phyloP scores from a whole-genome alignment of 352 stramenopile genomes.

The Phytophthora nicotianae region DNA sequence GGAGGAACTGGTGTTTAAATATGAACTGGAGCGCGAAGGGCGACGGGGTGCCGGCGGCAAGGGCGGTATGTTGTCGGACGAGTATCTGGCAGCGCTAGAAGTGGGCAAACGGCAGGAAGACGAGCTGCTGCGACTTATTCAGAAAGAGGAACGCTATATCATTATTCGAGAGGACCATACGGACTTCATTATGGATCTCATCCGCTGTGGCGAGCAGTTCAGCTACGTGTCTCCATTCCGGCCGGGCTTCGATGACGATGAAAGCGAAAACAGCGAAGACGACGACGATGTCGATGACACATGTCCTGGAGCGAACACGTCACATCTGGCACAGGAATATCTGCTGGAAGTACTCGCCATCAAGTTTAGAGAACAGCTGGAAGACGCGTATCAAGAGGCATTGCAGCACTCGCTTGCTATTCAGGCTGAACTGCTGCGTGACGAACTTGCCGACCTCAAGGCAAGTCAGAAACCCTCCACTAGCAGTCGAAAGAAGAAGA shows the following conservation, averaged over 20 bases:
- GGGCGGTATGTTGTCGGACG: slow-evolving; percentile 54
- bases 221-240: slow-evolving; percentile 63
- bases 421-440: slow-evolving; percentile 72
- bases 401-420: slow-evolving; percentile 77
- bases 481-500: slow-evolving; percentile 71
- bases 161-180: slow-evolving; percentile 84
- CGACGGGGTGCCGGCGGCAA: slow-evolving; percentile 25
- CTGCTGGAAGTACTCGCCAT: slow-evolving; percentile 78
- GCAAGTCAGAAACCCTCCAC: slow-evolving; percentile 57
- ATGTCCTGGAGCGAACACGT: slow-evolving; percentile 78
- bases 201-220: slow-evolving; percentile 80
- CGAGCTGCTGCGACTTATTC: slow-evolving; percentile 73
- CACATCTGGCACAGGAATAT: slow-evolving; percentile 78
- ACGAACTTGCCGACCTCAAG: slow-evolving; percentile 75
- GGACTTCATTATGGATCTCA: slow-evolving; percentile 83
- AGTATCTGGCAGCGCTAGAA: slow-evolving; percentile 69
- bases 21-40: slow-evolving; percentile 64
- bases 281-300: slow-evolving; percentile 67
- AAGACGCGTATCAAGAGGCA: slow-evolving; percentile 78
- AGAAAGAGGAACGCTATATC: slow-evolving; percentile 85
- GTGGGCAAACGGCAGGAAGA: slow-evolving; percentile 71
- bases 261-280: slow-evolving; percentile 50
- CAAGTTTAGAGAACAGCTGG: slow-evolving; percentile 72
- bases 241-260: slow-evolving; percentile 43
- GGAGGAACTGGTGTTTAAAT: slow-evolving; percentile 75